phyloP scores from a whole-genome alignment of 2,329 filamentous ascomycete genomes.

The Phaeophleospora eucalypticola region DNA sequence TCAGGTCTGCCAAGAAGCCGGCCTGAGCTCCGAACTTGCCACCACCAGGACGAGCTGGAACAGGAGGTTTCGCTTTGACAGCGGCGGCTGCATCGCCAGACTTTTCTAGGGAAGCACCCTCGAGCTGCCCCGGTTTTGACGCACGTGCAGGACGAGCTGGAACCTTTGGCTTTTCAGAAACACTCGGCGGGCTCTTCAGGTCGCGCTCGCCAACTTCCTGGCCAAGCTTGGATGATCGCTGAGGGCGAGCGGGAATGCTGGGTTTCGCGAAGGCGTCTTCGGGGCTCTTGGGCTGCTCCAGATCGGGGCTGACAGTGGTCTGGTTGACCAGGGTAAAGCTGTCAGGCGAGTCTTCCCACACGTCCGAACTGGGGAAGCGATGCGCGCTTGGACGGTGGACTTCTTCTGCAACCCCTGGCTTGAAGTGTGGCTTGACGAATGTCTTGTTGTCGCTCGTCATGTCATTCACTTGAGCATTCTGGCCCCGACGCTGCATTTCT shows the following conservation, averaged over 20 bases:
- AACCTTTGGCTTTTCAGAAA: slow-evolving; percentile 62
- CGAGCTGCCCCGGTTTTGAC: slow-evolving; percentile 25
- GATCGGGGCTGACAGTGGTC: slow-evolving; percentile 58
- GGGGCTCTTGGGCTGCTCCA: not conserved
- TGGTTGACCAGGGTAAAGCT: slow-evolving; percentile 64
- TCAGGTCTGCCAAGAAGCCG: slow-evolving; percentile 88
- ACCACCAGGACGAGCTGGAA: slow-evolving; percentile 73
- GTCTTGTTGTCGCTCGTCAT: slow-evolving; percentile 44
- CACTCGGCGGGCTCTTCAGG: slow-evolving; percentile 47
- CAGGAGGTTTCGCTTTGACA: slow-evolving; percentile 71
- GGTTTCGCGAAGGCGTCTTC: not conserved
- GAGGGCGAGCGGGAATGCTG: slow-evolving; percentile 29
- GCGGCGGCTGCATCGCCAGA: not conserved
- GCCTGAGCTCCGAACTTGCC: slow-evolving; percentile 89
- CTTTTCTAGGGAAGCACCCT: slow-evolving; percentile 24
- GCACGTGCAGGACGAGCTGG: slow-evolving; percentile 56
- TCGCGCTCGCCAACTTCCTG: slow-evolving; percentile 24
- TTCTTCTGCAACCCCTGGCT: slow-evolving; percentile 51
- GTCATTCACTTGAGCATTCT: slow-evolving; percentile 19
- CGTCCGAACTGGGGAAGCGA: slow-evolving; percentile 84
- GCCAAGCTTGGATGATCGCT: slow-evolving; percentile 27
- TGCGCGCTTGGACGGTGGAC: slow-evolving; percentile 53
- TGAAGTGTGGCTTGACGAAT: slow-evolving; percentile 57
- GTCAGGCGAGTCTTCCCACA: slow-evolving; percentile 92
- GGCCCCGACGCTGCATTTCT: slow-evolving; percentile 47